A percentile compares a stretch with the other conserved stretches of the same genome.
Evolutionary conservation across 169 alveolate genomes (phyloP).

Genomic region (Neospora caninum): DNA sequence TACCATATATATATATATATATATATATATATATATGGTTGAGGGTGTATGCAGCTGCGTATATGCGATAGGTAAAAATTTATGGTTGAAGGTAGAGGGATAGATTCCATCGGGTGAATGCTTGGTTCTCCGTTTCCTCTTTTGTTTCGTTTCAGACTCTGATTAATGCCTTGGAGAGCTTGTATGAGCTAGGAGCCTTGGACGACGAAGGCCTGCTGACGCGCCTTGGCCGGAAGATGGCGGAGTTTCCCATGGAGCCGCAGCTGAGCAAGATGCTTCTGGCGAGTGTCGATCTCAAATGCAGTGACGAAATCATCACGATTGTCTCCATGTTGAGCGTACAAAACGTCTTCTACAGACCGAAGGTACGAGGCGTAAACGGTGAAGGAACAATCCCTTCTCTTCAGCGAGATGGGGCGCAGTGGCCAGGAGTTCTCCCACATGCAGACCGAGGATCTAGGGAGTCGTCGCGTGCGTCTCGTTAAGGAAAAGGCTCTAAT

Average conservation of each 20-base stretch:
- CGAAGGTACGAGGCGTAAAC: conserved; percentile 76
- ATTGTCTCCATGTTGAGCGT: conserved; percentile 98
- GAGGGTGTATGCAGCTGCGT: no score
- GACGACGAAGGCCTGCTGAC: conserved; percentile 99
- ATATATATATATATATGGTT: background rate
- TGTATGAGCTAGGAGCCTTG: conserved; percentile 97
- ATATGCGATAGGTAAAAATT: no score
- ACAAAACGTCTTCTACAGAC: conserved; percentile 97
- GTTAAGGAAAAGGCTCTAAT: no score
- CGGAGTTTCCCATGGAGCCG: conserved; percentile 99
- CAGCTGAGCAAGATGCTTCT: conserved; percentile 95
- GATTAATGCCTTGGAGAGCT: conserved; percentile 96
- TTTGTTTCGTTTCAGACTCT: conserved; percentile 84
- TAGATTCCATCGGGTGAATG: no score
- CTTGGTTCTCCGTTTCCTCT: no score
- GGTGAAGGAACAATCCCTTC: no score
- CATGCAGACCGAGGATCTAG: no score
- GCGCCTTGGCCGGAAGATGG: conserved; percentile 98
- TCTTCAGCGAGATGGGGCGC: no score
- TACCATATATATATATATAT: background rate
- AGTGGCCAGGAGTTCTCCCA: no score
- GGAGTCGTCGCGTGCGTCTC: no score
- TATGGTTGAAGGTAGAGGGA: no score
- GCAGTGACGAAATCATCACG: conserved; percentile 97
- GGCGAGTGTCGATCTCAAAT: conserved; percentile 97